Conservation (phyloP, 805 yeast genomes). For the Maudiozyma saulgeensis region DNA sequence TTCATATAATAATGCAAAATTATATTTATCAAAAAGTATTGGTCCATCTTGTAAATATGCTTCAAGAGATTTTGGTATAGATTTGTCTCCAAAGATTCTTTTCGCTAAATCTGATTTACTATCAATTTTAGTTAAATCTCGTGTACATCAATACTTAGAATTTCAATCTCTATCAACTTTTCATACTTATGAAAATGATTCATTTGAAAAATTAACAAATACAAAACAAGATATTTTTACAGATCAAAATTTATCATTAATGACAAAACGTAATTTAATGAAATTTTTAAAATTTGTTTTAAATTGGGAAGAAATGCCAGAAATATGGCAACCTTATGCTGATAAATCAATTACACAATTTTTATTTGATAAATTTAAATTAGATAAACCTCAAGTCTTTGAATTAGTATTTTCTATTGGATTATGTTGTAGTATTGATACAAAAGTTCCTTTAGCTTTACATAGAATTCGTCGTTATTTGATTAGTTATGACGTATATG, state of each 20-base stretch:
- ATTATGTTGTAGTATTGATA: constrained; percentile 50
- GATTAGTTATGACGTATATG: constrained; percentile 81
- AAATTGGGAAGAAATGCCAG: constrained; percentile 52
- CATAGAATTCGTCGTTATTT: constrained; percentile 76
- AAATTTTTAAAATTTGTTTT: constrained; percentile 82
- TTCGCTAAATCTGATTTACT: constrained; percentile 87
- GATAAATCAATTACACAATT: constrained; percentile 51
- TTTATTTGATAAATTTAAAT: constrained; percentile 53
- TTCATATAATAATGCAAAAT: constrained; percentile 58
- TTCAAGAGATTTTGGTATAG: constrained; percentile 77
- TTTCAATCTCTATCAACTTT: constrained; percentile 81
- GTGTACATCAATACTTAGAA: constrained; percentile 86
- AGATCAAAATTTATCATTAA: constrained; percentile 64
- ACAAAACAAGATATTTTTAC: constrained; percentile 92
- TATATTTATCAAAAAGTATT: constrained; percentile 64
- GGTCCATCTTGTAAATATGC: constrained; percentile 32
- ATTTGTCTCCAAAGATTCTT: constrained; percentile 74
- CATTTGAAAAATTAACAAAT: constrained; percentile 75
- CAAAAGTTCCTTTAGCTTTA: constrained; percentile 65
- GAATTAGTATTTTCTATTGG: constrained; percentile 87
- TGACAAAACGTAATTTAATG: constrained; percentile 74
- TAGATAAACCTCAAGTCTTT: constrained; percentile 63
- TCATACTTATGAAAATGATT: constrained; percentile 90
- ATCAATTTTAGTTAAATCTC: constrained; percentile 64
- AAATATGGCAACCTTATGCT: constrained; percentile 47